Percentiles rank a stretch among this genome's conserved stretches.
phyloP scores from a whole-genome alignment of 306 rosid species.

The Vachellia pachyceras region DNA sequence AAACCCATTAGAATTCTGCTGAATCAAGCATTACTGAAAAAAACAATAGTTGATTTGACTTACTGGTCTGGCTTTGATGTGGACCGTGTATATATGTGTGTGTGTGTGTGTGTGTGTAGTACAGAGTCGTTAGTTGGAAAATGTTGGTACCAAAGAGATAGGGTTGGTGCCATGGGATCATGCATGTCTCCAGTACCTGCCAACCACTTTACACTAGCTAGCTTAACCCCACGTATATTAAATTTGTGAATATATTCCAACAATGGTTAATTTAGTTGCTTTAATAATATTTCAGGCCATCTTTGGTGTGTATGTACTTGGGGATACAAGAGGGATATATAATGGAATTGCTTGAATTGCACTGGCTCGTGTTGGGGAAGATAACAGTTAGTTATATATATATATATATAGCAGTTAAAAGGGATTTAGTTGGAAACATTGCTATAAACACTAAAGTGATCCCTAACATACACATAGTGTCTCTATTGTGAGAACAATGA shows the following conservation, averaged over 20 bases:
- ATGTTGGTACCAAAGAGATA: background rate
- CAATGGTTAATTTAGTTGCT: too few relatives aligned
- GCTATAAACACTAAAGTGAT: slow-evolving; percentile 44
- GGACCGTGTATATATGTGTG: background rate
- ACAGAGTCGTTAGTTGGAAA: background rate
- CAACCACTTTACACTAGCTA: background rate
- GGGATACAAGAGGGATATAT: slow-evolving; percentile 8
- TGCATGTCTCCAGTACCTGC: background rate
- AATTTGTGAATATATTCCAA: too few relatives aligned
- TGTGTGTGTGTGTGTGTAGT: background rate
- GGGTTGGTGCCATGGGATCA: background rate
- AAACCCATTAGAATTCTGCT: background rate
- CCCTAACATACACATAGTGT: slow-evolving; percentile 50
- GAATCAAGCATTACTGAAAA: too few relatives aligned
- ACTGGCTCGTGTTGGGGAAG: background rate
- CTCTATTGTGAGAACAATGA: slow-evolving; percentile 40
- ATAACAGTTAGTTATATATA: slow-evolving; percentile 15
- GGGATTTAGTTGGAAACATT: slow-evolving; percentile 35
- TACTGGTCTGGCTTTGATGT: background rate
- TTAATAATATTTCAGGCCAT: background rate
- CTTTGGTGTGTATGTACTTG: background rate
- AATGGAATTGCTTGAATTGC: slow-evolving; percentile 31
- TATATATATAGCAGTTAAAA: too few relatives aligned
- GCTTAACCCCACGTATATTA: background rate
- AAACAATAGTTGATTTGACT: background rate